Evolutionary conservation across 345 rosid species (phyloP).

Genomic region (Stellera chamaejasme): DNA sequence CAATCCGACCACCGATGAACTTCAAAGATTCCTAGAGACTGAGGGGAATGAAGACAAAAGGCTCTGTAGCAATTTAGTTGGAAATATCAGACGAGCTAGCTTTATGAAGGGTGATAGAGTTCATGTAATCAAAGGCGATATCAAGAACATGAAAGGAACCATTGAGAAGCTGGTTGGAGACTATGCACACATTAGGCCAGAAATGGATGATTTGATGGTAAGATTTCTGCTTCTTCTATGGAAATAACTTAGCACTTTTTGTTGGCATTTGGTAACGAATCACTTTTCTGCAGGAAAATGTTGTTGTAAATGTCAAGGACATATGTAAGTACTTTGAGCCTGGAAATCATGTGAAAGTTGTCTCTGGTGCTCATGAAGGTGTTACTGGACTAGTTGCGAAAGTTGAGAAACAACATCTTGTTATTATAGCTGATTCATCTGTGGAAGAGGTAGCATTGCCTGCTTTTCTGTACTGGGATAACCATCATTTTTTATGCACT

Average conservation of each 20-base stretch:
- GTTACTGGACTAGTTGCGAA: slow-evolving; percentile 89
- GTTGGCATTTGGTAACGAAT: slow-evolving; percentile 1
- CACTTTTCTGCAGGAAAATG: slow-evolving; percentile 45
- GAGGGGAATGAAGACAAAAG: slow-evolving; percentile 71
- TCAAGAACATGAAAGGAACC: slow-evolving; percentile 81
- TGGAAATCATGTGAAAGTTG: slow-evolving; percentile 91
- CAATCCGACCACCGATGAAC: slow-evolving; percentile 82
- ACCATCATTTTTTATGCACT: neutral
- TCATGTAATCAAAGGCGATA: slow-evolving; percentile 77
- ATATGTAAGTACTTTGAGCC: slow-evolving; percentile 89
- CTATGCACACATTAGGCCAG: slow-evolving; percentile 66
- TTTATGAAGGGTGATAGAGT: slow-evolving; percentile 94
- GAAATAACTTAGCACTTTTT: neutral
- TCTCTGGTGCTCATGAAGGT: slow-evolving; percentile 83
- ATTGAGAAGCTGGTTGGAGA: slow-evolving; percentile 93
- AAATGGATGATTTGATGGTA: slow-evolving; percentile 80
- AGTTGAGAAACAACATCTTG: slow-evolving; percentile 83
- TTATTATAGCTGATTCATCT: slow-evolving; percentile 72
- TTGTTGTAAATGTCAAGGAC: slow-evolving; percentile 68
- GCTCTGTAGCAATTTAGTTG: slow-evolving; percentile 57
- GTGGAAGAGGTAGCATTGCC: slow-evolving; percentile 65
- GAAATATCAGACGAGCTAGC: slow-evolving; percentile 80
- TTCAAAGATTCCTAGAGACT: slow-evolving; percentile 72
- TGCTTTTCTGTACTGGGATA: neutral
- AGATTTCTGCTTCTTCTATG: slow-evolving; percentile 15